Percentiles rank a stretch among this genome's conserved stretches.
Conservation (phyloP, 176 grass and related monocot species). For the Triticum urartu region DNA sequence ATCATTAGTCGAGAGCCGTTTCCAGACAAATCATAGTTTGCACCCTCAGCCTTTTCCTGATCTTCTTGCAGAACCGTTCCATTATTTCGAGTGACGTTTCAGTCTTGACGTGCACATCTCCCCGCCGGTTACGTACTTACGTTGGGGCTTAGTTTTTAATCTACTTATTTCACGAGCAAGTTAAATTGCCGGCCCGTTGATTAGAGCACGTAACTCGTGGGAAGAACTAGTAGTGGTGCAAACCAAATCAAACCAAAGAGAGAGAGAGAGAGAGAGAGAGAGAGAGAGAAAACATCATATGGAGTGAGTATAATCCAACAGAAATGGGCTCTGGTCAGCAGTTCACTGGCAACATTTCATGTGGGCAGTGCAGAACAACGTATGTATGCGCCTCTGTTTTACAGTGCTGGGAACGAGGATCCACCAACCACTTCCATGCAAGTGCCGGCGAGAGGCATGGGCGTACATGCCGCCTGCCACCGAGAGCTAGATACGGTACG, state of each 20-base stretch:
- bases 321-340: neutral
- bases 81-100: constrained; percentile 2
- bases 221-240: neutral
- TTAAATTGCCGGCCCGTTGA: neutral
- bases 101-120: neutral
- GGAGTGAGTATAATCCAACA: no score
- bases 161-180: neutral
- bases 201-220: neutral
- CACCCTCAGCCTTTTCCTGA: neutral
- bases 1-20: constrained; percentile 37
- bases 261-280: no score
- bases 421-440: neutral
- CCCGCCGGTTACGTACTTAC: constrained; percentile 20
- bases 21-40: constrained; percentile 23
- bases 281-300: no score
- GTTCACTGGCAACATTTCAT: neutral
- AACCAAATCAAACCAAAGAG: neutral
- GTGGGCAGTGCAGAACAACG: neutral
- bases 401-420: neutral
- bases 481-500: neutral
- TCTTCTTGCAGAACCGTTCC: constrained; percentile 23
- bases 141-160: neutral
- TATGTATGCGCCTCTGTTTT: neutral
- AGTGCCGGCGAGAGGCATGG: constrained; percentile 2
- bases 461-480: neutral